Evolutionary conservation across 768 basidiomycete genomes (phyloP).

Genomic region (Xerocomus spinulosus): DNA sequence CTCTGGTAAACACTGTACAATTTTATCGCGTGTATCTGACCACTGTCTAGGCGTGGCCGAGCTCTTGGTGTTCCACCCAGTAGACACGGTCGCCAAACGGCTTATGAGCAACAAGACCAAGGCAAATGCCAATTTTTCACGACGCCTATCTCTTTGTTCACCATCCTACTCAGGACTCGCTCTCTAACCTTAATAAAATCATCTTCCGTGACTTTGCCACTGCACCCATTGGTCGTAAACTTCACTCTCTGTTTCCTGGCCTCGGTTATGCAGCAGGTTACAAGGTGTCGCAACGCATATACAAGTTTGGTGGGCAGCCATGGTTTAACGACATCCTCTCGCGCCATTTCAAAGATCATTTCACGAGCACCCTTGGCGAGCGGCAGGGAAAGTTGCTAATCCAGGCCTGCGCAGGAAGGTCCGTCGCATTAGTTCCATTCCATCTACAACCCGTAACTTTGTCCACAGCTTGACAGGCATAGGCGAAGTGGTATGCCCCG

Average conservation of each 20-base stretch:
- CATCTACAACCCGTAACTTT: background rate
- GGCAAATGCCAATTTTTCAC: conserved; percentile 33
- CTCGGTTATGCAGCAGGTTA: conserved; percentile 98
- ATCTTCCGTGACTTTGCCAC: conserved; percentile 84
- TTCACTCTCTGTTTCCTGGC: conserved; percentile 94
- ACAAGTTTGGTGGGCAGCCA: conserved; percentile 99
- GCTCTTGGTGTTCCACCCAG: conserved; percentile 91
- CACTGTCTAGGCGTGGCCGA: conserved; percentile 76
- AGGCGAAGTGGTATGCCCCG: conserved; percentile 81
- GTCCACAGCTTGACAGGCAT: conserved; percentile 61
- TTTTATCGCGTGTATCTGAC: background rate
- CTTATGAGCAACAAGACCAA: conserved; percentile 96
- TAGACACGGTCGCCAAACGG: conserved; percentile 97
- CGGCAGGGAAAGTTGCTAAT: conserved; percentile 94
- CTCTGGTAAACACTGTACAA: conserved; percentile 65
- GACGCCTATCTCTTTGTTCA: background rate
- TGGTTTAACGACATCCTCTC: conserved; percentile 93
- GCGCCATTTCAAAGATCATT: conserved; percentile 73
- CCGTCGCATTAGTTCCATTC: conserved; percentile 14
- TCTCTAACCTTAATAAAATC: conserved; percentile 62
- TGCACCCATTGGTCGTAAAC: conserved; percentile 59
- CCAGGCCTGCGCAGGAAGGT: conserved; percentile 94
- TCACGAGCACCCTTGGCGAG: conserved; percentile 85
- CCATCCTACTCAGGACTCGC: conserved; percentile 47
- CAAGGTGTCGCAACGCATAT: conserved; percentile 89